These are phyloP conservation scores for Suillus occidentalis DNA, from an alignment of 768 basidiomycete species.

Conservation along the genomic window DNA sequence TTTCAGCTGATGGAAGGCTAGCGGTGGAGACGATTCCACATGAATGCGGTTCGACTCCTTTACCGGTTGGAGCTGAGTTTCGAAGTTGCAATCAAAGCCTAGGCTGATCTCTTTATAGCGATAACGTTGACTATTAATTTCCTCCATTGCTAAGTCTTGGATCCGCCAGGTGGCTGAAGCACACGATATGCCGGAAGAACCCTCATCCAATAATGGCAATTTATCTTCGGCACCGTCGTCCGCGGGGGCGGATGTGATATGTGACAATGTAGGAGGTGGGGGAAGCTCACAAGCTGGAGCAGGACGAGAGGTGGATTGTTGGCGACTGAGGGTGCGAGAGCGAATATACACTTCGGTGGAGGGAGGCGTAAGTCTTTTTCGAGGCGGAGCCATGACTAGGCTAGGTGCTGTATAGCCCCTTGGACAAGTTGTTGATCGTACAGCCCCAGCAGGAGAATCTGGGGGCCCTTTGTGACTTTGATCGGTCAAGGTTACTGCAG, in stretches of 20 bases:
- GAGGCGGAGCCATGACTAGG: conserved; percentile 26
- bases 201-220: conserved; percentile 12
- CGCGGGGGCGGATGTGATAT: neutral
- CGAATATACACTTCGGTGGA: conserved; percentile 9
- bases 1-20: conserved; percentile 27
- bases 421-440: conserved; percentile 45
- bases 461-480: conserved; percentile 33
- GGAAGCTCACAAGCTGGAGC: conserved; percentile 38
- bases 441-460: conserved; percentile 24
- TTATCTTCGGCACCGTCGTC: conserved; percentile 8
- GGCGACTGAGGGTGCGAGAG: conserved; percentile 41
- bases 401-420: conserved; percentile 49
- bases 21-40: neutral
- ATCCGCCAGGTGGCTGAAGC: conserved; percentile 38
- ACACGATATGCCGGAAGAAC: conserved; percentile 38
- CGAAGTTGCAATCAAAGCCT: conserved; percentile 8
- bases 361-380: conserved; percentile 12
- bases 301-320: conserved; percentile 43
- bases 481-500: conserved; percentile 34
- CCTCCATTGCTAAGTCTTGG: conserved; percentile 27
- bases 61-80: neutral
- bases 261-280: conserved; percentile 42
- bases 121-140: conserved; percentile 29
- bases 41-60: neutral
- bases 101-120: conserved; percentile 29